Evolutionary conservation across 169 alveolate genomes (phyloP), one percentile per base, ranked within the genome.

Genomic region (Theileria parva): DNA sequence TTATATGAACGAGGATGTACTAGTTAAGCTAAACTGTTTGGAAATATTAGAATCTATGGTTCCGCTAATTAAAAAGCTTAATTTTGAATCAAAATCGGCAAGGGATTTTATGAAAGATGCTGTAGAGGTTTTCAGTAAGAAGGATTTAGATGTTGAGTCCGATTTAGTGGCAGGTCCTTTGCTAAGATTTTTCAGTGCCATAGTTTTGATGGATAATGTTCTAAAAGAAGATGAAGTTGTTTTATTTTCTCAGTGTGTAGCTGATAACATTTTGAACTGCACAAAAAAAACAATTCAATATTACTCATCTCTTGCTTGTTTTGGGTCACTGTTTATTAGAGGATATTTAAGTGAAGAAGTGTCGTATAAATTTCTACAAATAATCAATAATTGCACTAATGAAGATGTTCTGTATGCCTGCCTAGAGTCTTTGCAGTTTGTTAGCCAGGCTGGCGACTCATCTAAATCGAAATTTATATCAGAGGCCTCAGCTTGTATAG

Each of bases 1-100:
- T 13, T 81, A 74, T 67, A 53, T 81, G 74, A 7, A 27, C 11
- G 77, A 50, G 23, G 88, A 81, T 79, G 44, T 30, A 17, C 28
- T 81, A 79, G 80, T 76, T 13, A 73, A 61, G 80, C 60, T 81
- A 15, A 81, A 74, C 83, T 74, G 78, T 39, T 50, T 81, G 74
- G 88, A 81, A 79, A 68, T 81, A 30, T 28, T 81, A 79, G 88
- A 65, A 6, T 44, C 74, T 21, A 21, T 17, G 39, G 27, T 77
- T n/a, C 65, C 39, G 0, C 51, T 81, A 9, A 28, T 81, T 7
- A 25, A n/a, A 48, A 64, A 75, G 4, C 77, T 81, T 19, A 34
- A 67, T 19, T 32, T 53, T 23, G 44, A 48, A 0, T 15, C 55
- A 21, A 44, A 37, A 0, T 25, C 72, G 8, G 50, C 88, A 19